Conservation (phyloP, 1,284 basidiomycete species). For the Irpex sp. region DNA sequence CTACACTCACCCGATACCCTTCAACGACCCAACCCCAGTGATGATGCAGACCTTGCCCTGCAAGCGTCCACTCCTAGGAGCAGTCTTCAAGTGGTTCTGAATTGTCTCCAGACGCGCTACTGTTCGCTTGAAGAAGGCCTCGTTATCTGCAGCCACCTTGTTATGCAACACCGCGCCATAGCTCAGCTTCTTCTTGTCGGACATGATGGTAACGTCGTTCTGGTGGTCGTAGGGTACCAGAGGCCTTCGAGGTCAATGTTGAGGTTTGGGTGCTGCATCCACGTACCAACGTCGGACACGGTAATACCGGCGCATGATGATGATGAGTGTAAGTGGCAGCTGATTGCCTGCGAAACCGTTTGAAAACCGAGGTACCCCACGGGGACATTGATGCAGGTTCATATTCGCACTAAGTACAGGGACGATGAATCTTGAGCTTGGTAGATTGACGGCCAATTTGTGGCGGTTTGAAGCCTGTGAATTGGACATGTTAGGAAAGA, state of each 20-base stretch:
- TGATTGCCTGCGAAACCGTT: not conserved
- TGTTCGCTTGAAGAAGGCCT: constrained; percentile 55
- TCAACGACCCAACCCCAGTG: constrained; percentile 82
- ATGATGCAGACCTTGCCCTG: constrained; percentile 86
- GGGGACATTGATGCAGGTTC: too few relatives aligned
- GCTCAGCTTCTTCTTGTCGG: not conserved
- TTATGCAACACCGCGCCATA: not conserved
- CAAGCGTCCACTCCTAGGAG: constrained; percentile 57
- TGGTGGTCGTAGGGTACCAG: not conserved
- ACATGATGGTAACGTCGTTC: not conserved
- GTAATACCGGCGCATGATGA: not conserved
- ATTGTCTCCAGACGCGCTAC: constrained; percentile 64
- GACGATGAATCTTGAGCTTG: too few relatives aligned
- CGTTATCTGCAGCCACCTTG: constrained; percentile 13
- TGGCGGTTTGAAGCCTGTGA: too few relatives aligned
- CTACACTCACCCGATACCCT: constrained; percentile 74
- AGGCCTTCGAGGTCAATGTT: not conserved
- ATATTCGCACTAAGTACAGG: too few relatives aligned
- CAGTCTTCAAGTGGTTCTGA: constrained; percentile 61
- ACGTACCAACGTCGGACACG: not conserved
- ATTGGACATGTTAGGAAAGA: too few relatives aligned
- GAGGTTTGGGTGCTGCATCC: not conserved
- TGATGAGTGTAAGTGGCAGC: not conserved
- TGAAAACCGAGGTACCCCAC: not conserved
- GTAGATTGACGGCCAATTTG: too few relatives aligned